phyloP scores from a whole-genome alignment of 805 yeast genomes.

The Schizosaccharomyces lindneri region DNA sequence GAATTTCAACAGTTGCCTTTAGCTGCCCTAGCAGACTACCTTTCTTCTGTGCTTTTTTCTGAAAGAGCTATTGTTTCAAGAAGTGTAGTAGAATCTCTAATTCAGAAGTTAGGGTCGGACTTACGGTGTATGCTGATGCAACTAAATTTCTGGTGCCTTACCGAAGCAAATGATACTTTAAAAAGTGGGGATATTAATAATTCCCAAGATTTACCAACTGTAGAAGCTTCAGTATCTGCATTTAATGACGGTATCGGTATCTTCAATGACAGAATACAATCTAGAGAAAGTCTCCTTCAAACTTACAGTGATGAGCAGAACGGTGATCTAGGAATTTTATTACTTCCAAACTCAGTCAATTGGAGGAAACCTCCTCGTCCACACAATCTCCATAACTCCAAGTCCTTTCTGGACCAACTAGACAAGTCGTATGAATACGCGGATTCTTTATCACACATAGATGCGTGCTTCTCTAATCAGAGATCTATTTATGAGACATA shows the following conservation, averaged over 20 bases:
- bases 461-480: not conserved
- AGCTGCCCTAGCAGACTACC: not conserved
- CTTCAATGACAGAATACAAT: not conserved
- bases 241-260: not conserved
- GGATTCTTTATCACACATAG: not conserved
- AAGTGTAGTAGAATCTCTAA: not conserved
- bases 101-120: not conserved
- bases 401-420: not conserved
- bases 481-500: not conserved
- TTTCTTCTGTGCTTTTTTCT: not conserved
- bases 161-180: not conserved
- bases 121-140: not conserved
- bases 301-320: not conserved
- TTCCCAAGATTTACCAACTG: not conserved
- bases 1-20: not conserved
- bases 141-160: not conserved
- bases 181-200: too few species aligned
- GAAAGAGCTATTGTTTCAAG: not conserved
- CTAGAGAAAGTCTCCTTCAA: not conserved
- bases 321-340: not conserved
- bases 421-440: not conserved
- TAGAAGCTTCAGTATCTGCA: not conserved
- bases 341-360: not conserved
- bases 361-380: not conserved
- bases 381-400: not conserved